Percentiles rank a stretch among this genome's conserved stretches.
Evolutionary conservation across 1,139 yeast species (phyloP).

Genomic region (Meyerozyma carpophila): DNA sequence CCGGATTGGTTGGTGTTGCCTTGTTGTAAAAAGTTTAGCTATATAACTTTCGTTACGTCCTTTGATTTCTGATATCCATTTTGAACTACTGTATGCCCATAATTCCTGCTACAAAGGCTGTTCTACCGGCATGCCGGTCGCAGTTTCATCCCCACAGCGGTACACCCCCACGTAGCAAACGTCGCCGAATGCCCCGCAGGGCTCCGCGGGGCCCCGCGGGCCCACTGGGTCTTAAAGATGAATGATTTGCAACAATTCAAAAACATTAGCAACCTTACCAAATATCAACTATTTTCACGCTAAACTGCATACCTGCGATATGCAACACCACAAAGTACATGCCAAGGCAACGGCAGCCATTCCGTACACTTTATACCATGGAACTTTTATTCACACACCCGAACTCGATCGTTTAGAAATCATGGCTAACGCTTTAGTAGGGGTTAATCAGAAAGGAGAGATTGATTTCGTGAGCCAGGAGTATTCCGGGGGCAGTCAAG

Average conservation of each 20-base stretch:
- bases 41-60: background rate
- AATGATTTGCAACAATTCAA: background rate
- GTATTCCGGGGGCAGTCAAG: constrained; percentile 5
- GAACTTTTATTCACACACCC: constrained; percentile 57
- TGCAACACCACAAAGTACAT: background rate
- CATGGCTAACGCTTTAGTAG: constrained; percentile 25
- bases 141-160: too few relatives aligned
- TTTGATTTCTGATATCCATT: background rate
- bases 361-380: constrained; percentile 37
- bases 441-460: constrained; percentile 25
- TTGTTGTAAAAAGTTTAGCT: constrained; percentile 10
- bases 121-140: too few relatives aligned
- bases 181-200: background rate
- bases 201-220: background rate
- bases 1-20: constrained; percentile 14
- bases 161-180: too few relatives aligned
- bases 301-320: background rate
- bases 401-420: constrained; percentile 22
- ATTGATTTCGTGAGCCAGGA: constrained; percentile 26
- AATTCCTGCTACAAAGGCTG: too few relatives aligned
- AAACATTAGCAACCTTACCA: background rate
- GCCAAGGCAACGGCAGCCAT: constrained; percentile 12
- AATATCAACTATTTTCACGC: too few relatives aligned
- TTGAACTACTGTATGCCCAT: background rate
- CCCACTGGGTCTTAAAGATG: background rate